Evolutionary conservation across 2,329 filamentous ascomycete genomes (phyloP), one percentile per base, ranked within the genome.

Genomic region (Westerdykella ornata): DNA sequence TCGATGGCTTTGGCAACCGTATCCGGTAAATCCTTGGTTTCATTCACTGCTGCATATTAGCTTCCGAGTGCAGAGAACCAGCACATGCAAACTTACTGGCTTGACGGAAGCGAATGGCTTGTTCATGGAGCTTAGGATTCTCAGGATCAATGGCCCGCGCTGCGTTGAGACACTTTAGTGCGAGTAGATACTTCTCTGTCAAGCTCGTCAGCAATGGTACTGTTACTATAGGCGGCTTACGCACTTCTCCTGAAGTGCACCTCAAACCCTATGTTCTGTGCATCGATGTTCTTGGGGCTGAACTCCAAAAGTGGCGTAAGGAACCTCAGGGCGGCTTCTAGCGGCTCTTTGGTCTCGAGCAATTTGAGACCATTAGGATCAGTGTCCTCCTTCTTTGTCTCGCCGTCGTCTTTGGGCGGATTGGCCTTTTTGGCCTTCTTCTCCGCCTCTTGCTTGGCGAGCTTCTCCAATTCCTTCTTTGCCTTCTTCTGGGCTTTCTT

Each of bases 401-500:
- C 78, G 12, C 72, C 75, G 43, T 73, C 71, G 45, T 82, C 84
- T 18, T 76, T 78, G 31, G 76, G 78, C 22, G 76, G 73, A 17
- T 73, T 73, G 41, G 80, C 76, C 47, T 69, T 72, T 43, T 69
- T 68, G 8, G 66, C 65, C 49, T 84, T 83, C 72, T 87, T 86
- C 28, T 84, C 81, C 15, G 80, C 79, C 58, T 81, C 86, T 52
- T 88, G 87, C 18, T 83, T 82, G 31, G 88, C 86, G 51, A 86
- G 83, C 57, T 86, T 68, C 39, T 66, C 57, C 31, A 63, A 80
- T 55, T 90, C 87, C 63, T 86, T 92, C 68, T 84, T 87, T 1
- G 88, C 86, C 71, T 94, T 95, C 72, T 94, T 94, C 19, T 84
- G 75, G 0, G 85, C 87, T 72, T 90, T 94, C 72, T 90, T 94